Conservation (phyloP, 306 rosid species). For the Casuarina glauca region DNA sequence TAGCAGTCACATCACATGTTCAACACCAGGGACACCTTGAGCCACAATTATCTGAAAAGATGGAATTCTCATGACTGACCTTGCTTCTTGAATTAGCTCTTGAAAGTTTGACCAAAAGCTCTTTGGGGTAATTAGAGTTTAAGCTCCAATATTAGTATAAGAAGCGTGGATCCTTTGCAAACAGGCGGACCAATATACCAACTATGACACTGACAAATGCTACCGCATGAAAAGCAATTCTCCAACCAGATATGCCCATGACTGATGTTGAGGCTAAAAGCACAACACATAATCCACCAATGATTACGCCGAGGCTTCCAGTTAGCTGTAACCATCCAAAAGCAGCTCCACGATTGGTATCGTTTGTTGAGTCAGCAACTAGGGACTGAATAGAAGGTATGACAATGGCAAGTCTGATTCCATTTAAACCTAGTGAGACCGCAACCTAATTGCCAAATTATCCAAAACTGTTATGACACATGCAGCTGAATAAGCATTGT, state of each 20-base stretch:
- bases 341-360: slow-evolving; percentile 66
- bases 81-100: slow-evolving; percentile 57
- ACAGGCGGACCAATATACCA: slow-evolving; percentile 54
- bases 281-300: slow-evolving; percentile 68
- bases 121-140: slow-evolving; percentile 25
- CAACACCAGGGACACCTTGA: slow-evolving; percentile 81
- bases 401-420: slow-evolving; percentile 85
- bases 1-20: too few species aligned
- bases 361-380: slow-evolving; percentile 75
- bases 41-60: slow-evolving; percentile 86
- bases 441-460: slow-evolving; percentile 54
- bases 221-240: slow-evolving; percentile 75
- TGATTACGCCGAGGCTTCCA: slow-evolving; percentile 60
- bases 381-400: slow-evolving; percentile 76
- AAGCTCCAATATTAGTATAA: slow-evolving; percentile 15
- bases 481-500: background rate
- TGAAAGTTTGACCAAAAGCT: slow-evolving; percentile 48
- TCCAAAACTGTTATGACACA: background rate
- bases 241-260: slow-evolving; percentile 84
- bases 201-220: slow-evolving; percentile 66
- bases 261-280: slow-evolving; percentile 64
- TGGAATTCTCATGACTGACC: slow-evolving; percentile 58
- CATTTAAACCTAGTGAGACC: slow-evolving; percentile 80
- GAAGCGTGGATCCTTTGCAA: slow-evolving; percentile 71
- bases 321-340: slow-evolving; percentile 80